phyloP scores from a whole-genome alignment of 2,329 filamentous ascomycete genomes.

The Colletotrichum coccodes region DNA sequence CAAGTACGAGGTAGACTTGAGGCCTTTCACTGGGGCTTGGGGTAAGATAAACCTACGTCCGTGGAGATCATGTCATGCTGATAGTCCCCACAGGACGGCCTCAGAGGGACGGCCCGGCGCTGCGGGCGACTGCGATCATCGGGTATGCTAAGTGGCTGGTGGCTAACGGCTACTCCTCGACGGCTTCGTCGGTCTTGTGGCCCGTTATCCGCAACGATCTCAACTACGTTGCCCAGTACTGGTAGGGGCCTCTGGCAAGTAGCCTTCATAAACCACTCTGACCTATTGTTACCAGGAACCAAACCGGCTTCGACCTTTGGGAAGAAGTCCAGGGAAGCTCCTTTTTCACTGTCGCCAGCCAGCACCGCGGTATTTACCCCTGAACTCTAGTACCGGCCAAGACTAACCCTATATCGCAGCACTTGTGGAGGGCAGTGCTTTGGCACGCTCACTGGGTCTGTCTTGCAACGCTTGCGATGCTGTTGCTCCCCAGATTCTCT shows the following conservation, averaged over 20 bases:
- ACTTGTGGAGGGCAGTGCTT: constrained; percentile 72
- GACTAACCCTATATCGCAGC: constrained; percentile 45
- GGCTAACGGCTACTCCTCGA: constrained; percentile 69
- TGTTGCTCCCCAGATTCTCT: constrained; percentile 76
- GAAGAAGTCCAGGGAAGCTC: constrained; percentile 82
- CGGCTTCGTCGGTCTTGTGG: constrained; percentile 70
- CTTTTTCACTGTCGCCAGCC: constrained; percentile 80
- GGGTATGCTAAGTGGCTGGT: constrained; percentile 79
- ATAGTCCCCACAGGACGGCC: constrained; percentile 64
- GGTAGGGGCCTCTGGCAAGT: constrained; percentile 48
- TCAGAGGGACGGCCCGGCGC: constrained; percentile 81
- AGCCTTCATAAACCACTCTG: background rate
- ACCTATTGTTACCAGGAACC: constrained; percentile 51
- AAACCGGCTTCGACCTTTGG: constrained; percentile 81
- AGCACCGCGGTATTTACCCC: constrained; percentile 69
- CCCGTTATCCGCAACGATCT: constrained; percentile 82
- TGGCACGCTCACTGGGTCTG: constrained; percentile 72
- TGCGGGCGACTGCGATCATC: constrained; percentile 79
- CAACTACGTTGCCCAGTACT: constrained; percentile 78
- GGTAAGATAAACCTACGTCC: constrained; percentile 45
- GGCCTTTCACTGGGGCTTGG: constrained; percentile 75
- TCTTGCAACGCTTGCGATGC: constrained; percentile 69
- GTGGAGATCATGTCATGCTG: background rate
- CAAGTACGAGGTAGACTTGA: constrained; percentile 75
- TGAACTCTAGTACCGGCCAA: constrained; percentile 16